Evolutionary conservation across 352 stramenopile genomes (phyloP).

Genomic region (Globisporangium irregulare): DNA sequence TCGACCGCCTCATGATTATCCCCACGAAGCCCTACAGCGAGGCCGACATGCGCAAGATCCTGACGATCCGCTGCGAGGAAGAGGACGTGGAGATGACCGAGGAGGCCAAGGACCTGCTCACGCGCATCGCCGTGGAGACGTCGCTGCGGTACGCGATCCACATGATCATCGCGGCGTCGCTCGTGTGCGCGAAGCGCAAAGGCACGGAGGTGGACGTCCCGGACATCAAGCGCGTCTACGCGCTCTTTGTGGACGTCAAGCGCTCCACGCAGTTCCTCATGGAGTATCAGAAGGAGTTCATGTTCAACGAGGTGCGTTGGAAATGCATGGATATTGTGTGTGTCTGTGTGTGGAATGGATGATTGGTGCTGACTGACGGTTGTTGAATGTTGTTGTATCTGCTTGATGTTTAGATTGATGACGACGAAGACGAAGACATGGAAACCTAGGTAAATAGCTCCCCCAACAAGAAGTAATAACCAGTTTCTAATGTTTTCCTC

Average conservation of each 20-base stretch:
- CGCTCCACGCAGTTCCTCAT: slow-evolving; percentile 98
- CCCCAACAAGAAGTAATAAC: not conserved
- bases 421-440: slow-evolving; percentile 47
- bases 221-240: slow-evolving; percentile 95
- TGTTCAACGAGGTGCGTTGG: slow-evolving; percentile 95
- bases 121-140: slow-evolving; percentile 97
- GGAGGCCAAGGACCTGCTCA: slow-evolving; percentile 96
- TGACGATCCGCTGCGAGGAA: slow-evolving; percentile 96
- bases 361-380: not conserved
- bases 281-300: slow-evolving; percentile 99
- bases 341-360: not conserved
- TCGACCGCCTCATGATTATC: slow-evolving; percentile 99
- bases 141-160: slow-evolving; percentile 99
- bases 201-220: slow-evolving; percentile 85
- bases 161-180: slow-evolving; percentile 98
- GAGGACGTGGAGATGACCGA: slow-evolving; percentile 99
- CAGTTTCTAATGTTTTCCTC: not conserved
- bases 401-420: slow-evolving; percentile 26
- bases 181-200: slow-evolving; percentile 94
- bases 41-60: slow-evolving; percentile 95
- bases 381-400: not conserved
- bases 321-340: not conserved
- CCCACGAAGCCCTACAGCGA: slow-evolving; percentile 96
- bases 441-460: slow-evolving; percentile 19
- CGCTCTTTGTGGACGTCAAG: slow-evolving; percentile 98